Evolutionary conservation across 1,139 yeast species (phyloP).

Genomic region (Chernovozyma aurita): DNA sequence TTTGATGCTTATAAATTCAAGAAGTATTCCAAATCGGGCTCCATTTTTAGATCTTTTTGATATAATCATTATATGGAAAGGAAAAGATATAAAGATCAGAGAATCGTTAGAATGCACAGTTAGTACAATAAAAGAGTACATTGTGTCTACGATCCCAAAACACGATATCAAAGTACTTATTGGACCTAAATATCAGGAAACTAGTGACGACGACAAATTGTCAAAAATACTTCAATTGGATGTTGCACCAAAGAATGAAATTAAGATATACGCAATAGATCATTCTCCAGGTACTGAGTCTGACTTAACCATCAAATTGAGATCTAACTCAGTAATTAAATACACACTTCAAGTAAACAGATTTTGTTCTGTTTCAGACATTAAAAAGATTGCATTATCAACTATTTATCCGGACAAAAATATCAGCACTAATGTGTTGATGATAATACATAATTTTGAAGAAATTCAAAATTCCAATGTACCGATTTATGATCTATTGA

Average conservation of each 20-base stretch:
- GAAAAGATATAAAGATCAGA: conserved; percentile 12
- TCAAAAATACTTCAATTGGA: conserved; percentile 20
- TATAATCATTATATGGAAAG: conserved; percentile 16
- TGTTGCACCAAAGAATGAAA: conserved; percentile 21
- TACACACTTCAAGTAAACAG: neutral
- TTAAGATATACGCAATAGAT: neutral
- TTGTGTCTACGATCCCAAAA: conserved; percentile 2
- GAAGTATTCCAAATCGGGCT: conserved; percentile 17
- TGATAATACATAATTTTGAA: neutral
- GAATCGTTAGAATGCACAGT: conserved; percentile 23
- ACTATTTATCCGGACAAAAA: neutral
- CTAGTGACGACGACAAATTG: neutral
- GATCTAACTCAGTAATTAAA: neutral
- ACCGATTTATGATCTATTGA: conserved; percentile 1
- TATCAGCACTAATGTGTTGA: neutral
- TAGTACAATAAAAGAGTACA: conserved; percentile 17
- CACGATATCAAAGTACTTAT: neutral
- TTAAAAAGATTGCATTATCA: neutral
- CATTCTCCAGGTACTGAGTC: neutral
- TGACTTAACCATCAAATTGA: neutral
- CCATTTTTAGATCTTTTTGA: conserved; percentile 24
- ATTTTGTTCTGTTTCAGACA: conserved; percentile 1
- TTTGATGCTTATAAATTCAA: conserved; percentile 16
- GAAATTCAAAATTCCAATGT: neutral
- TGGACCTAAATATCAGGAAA: neutral